Base-by-base conservation (phyloP, 1,284 basidiomycete genomes). In the Malassezia yamatoensis region DNA sequence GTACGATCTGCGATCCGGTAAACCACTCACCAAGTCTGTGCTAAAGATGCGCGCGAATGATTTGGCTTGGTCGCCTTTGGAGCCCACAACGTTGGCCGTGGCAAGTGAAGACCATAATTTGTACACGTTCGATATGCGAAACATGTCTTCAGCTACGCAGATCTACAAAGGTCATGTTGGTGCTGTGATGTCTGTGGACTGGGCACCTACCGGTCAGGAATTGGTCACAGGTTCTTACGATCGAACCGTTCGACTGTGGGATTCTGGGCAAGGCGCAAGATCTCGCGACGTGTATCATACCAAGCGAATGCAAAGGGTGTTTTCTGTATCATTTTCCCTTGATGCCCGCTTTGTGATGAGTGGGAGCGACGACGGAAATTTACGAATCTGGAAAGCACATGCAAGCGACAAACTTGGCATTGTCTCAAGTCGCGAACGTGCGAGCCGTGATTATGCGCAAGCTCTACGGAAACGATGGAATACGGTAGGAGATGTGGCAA, bases 151-250 rank as follows among this genome's bases (percentile, higher is more conserved):
- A 0, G 90, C 94, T 1, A 88, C 85, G 3, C 88, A 94, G 66
- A 88, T 98, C 43, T 98, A 94, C 81, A 98, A 96, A 76, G 90
- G 84, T 1, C 94, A 99, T 76, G 91, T 96, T 12, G 88, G 90
- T 0, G 90, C 91, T 4, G 90, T 94, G 34, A 75, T 78, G 76
- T 74, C 70, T 7, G 67, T 72, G 49, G 75, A 76, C 56, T 78
- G 72, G 66, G 74, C 74, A 56, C 93, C 93, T 0, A 98, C 93
- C 0, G 93, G 93, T n/a, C 81, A 86, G 50, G 90, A 90, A 66
- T 93, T 98, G 70, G 90, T 94, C 35, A 89, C 87, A 57, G 94
- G 93, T 21, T 87, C 88, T 0, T 98, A 93, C 83, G 94, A 99
- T 76, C 82, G 91, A 49, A 96, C 91, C 0, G 80, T 96, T 37